Evolutionary conservation across 441 rosid species (phyloP).

Genomic region (Flueggea neowawraea): DNA sequence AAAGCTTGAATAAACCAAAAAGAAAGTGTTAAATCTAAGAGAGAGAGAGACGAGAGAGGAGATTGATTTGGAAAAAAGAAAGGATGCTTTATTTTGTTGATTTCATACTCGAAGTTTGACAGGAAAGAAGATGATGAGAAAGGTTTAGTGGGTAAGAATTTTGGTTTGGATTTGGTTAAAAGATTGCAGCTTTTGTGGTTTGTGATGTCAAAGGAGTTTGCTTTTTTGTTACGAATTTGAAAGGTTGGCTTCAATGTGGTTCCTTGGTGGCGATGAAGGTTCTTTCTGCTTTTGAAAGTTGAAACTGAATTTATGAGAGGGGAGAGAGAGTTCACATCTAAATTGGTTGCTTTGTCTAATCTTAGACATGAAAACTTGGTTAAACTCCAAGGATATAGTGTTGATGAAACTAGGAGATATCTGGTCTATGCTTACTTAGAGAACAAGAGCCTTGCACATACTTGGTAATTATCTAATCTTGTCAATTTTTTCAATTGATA

Average conservation of each 20-base stretch:
- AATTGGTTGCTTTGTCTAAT: slow-evolving; percentile 42
- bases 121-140: too few relatives aligned
- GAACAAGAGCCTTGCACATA: slow-evolving; percentile 46
- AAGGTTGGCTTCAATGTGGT: slow-evolving; percentile 53
- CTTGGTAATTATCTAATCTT: slow-evolving; percentile 24
- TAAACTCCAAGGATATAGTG: slow-evolving; percentile 53
- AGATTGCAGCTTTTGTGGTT: background rate
- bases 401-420: slow-evolving; percentile 46
- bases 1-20: too few relatives aligned
- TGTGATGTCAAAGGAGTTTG: background rate
- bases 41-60: too few relatives aligned
- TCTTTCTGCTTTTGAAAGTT: slow-evolving; percentile 41
- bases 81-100: too few relatives aligned
- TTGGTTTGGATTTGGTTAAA: too few relatives aligned
- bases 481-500: too few relatives aligned
- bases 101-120: too few relatives aligned
- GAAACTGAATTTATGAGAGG: slow-evolving; percentile 60
- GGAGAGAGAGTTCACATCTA: slow-evolving; percentile 61
- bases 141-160: too few relatives aligned
- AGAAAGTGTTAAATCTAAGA: too few relatives aligned
- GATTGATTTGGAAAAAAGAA: too few relatives aligned
- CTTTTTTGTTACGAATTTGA: slow-evolving; percentile 7
- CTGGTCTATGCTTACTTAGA: slow-evolving; percentile 63
- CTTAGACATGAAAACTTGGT: slow-evolving; percentile 57
- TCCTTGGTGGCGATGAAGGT: slow-evolving; percentile 44